Conservation (phyloP, 1,284 basidiomycete genomes). For the Sanghuangporus baumii region DNA sequence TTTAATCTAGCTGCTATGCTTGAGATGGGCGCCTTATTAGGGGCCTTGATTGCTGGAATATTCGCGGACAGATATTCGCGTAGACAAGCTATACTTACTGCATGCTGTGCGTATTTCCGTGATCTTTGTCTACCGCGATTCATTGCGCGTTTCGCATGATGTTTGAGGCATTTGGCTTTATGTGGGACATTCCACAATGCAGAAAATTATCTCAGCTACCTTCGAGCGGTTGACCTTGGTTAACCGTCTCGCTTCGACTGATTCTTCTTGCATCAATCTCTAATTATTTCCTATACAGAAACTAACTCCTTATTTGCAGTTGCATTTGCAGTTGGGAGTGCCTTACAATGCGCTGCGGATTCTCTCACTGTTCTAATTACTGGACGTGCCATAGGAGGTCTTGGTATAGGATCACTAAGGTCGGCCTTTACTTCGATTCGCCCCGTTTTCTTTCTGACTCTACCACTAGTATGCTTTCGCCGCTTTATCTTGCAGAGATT, state of each 20-base stretch:
- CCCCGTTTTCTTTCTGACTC: neutral
- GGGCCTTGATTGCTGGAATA: slow-evolving; percentile 60
- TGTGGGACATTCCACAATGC: slow-evolving; percentile 49
- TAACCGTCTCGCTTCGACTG: slow-evolving; percentile 20
- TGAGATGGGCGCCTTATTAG: slow-evolving; percentile 70
- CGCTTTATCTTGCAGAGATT: slow-evolving; percentile 81
- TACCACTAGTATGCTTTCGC: slow-evolving; percentile 59
- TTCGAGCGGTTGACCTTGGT: slow-evolving; percentile 42
- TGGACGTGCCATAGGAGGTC: slow-evolving; percentile 66
- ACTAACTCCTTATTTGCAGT: slow-evolving; percentile 32
- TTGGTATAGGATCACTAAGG: slow-evolving; percentile 79
- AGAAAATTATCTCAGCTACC: slow-evolving; percentile 61
- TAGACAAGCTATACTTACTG: slow-evolving; percentile 57
- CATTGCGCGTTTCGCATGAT: neutral
- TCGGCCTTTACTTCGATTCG: slow-evolving; percentile 23
- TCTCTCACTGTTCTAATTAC: slow-evolving; percentile 52
- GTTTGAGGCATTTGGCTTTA: slow-evolving; percentile 77
- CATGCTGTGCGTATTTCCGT: slow-evolving; percentile 44
- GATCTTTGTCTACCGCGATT: neutral
- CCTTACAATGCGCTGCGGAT: slow-evolving; percentile 59
- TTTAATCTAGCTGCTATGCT: slow-evolving; percentile 56
- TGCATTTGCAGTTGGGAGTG: slow-evolving; percentile 66
- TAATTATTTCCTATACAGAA: neutral
- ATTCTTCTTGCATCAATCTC: neutral
- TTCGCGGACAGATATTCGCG: slow-evolving; percentile 66